Evolutionary conservation across 768 basidiomycete species (phyloP).

Genomic region (Gelatoporia subvermispora): DNA sequence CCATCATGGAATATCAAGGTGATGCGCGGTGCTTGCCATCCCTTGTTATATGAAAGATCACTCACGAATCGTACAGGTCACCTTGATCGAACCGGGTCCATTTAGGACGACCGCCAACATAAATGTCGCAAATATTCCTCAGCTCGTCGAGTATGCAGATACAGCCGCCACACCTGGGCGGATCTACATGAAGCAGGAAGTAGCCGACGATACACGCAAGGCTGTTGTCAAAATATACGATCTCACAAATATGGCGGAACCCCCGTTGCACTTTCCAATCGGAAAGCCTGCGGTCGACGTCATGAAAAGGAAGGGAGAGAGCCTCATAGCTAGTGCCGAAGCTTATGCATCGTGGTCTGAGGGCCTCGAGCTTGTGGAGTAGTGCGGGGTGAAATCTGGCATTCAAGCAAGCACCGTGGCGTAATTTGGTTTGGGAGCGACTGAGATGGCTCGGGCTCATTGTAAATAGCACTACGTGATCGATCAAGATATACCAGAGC

Average conservation of each 20-base stretch:
- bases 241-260: slow-evolving; percentile 8
- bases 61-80: slow-evolving; percentile 7
- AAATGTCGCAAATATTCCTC: not conserved
- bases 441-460: no score
- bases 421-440: no score
- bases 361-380: not conserved
- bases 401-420: no score
- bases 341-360: slow-evolving; percentile 14
- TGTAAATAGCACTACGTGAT: no score
- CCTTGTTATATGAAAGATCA: not conserved
- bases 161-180: not conserved
- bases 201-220: slow-evolving; percentile 12
- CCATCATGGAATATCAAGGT: slow-evolving; percentile 46
- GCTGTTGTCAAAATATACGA: slow-evolving; percentile 16
- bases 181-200: not conserved
- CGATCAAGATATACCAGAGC: no score
- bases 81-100: slow-evolving; percentile 15
- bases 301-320: slow-evolving; percentile 3
- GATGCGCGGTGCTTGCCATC: not conserved
- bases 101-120: slow-evolving; percentile 10
- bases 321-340: slow-evolving; percentile 3
- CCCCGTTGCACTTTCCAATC: slow-evolving; percentile 16
- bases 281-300: slow-evolving; percentile 8
- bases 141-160: slow-evolving; percentile 13
- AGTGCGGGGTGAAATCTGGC: no score